A percentile compares a stretch with the other conserved stretches of the same genome.
Evolutionary conservation across 2,329 filamentous ascomycete genomes (phyloP).

Genomic region (Botryosphaeria agaves): DNA sequence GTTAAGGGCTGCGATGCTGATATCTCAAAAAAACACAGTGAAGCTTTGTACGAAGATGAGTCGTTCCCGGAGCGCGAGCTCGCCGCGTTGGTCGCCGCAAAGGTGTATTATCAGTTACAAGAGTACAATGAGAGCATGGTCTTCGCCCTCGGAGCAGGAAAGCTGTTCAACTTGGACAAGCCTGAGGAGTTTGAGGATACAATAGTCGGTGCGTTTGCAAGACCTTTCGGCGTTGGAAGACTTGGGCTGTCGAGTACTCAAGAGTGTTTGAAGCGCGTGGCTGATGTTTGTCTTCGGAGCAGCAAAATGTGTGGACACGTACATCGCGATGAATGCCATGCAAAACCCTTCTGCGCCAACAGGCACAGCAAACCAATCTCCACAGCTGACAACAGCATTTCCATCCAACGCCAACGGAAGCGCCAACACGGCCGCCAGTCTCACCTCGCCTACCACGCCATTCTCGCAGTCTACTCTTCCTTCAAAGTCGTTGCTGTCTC

Average conservation of each 20-base stretch:
- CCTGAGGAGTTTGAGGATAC: conserved; percentile 96
- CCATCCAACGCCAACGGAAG: conserved; percentile 47
- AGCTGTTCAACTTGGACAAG: conserved; percentile 83
- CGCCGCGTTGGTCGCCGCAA: conserved; percentile 83
- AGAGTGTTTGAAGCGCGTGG: no score
- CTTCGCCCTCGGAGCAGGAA: conserved; percentile 85
- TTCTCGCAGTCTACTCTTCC: conserved; percentile 89
- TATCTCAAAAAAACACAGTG: conserved; percentile 35
- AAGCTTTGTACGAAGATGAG: conserved; percentile 95
- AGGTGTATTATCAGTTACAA: conserved; percentile 97
- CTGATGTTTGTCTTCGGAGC: conserved; percentile 1
- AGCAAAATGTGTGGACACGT: conserved; percentile 94
- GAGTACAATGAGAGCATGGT: conserved; percentile 99
- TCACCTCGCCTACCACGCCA: conserved; percentile 79
- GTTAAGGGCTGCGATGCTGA: not conserved
- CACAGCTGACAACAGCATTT: conserved; percentile 69
- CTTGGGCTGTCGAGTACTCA: no score
- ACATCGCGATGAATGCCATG: conserved; percentile 63
- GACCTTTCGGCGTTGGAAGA: no score
- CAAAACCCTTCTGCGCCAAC: conserved; percentile 34
- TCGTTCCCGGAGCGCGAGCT: conserved; percentile 85
- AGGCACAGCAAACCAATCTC: conserved; percentile 33
- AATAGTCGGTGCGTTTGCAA: conserved; percentile 70
- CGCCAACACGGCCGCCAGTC: conserved; percentile 43
- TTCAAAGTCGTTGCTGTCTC: conserved; percentile 87